Evolutionary conservation across 305 asterid genomes (phyloP).

Genomic region (Fraxinus greggii): DNA sequence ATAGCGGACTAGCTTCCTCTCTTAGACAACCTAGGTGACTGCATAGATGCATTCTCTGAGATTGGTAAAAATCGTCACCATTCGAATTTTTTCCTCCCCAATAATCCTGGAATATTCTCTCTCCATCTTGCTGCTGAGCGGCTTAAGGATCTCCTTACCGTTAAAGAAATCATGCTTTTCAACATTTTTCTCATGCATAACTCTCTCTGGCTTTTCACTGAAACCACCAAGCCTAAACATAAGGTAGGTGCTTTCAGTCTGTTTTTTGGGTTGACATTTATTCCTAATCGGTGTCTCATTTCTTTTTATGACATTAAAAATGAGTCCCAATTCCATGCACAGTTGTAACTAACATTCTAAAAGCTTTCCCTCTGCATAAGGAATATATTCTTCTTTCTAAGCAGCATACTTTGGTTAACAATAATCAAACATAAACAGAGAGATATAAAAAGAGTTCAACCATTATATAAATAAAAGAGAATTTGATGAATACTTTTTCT

Average conservation of each 20-base stretch:
- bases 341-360: not conserved
- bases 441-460: not conserved
- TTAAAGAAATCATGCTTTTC: not conserved
- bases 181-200: not conserved
- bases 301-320: not conserved
- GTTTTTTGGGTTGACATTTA: not conserved
- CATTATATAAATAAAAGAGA: constrained; percentile 16
- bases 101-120: not conserved
- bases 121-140: not conserved
- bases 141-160: not conserved
- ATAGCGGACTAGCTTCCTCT: not conserved
- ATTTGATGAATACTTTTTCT: not conserved
- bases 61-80: not conserved
- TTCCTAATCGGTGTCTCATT: not conserved
- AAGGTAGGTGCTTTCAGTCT: not conserved
- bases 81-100: not conserved
- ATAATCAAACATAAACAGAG: not conserved
- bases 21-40: not conserved
- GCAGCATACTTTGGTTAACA: not conserved
- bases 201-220: not conserved
- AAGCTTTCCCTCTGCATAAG: not conserved
- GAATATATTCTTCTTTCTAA: not conserved
- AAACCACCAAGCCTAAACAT: not conserved
- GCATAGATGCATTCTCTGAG: not conserved
- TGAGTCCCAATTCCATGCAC: not conserved